Conservation (phyloP, 1,139 yeast species). For the Suhomyces bribrorum region DNA sequence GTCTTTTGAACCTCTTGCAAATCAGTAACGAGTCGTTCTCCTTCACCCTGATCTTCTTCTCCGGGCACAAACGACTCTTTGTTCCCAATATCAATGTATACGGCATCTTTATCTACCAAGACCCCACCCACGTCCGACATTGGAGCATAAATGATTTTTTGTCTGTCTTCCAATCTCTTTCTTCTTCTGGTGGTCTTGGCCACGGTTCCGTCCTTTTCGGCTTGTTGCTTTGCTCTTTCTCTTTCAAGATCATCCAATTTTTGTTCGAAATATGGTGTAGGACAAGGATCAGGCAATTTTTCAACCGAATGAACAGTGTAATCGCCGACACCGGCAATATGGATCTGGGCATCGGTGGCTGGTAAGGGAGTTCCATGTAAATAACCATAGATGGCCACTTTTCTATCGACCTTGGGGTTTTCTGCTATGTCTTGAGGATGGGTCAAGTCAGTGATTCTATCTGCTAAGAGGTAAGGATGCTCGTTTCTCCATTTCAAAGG, state of each 20-base stretch:
- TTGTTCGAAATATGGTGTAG: constrained; percentile 92
- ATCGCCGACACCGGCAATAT: constrained; percentile 96
- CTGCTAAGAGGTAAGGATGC: constrained; percentile 92
- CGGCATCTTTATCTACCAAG: constrained; percentile 94
- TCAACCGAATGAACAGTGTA: constrained; percentile 73
- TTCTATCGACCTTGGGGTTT: constrained; percentile 83
- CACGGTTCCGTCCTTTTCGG: constrained; percentile 55
- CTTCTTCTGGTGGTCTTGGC: constrained; percentile 69
- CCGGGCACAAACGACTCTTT: constrained; percentile 60
- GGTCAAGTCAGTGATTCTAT: constrained; percentile 91
- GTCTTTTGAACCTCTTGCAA: constrained; percentile 70
- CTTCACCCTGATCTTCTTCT: constrained; percentile 65
- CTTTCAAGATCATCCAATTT: constrained; percentile 77
- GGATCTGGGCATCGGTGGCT: constrained; percentile 72
- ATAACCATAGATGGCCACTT: constrained; percentile 90
- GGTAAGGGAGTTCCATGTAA: constrained; percentile 92
- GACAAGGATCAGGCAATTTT: constrained; percentile 96
- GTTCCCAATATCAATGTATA: constrained; percentile 86
- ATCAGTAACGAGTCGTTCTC: constrained; percentile 77
- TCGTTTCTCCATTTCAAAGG: constrained; percentile 99
- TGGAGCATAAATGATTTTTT: constrained; percentile 94
- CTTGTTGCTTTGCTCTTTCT: constrained; percentile 64
- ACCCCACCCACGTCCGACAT: constrained; percentile 99
- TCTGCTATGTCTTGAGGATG: constrained; percentile 82
- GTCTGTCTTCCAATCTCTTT: constrained; percentile 89